Percentiles rank a stretch among this genome's conserved stretches.
Evolutionary conservation across 345 rosid species (phyloP).

Genomic region (Cardamine resedifolia): DNA sequence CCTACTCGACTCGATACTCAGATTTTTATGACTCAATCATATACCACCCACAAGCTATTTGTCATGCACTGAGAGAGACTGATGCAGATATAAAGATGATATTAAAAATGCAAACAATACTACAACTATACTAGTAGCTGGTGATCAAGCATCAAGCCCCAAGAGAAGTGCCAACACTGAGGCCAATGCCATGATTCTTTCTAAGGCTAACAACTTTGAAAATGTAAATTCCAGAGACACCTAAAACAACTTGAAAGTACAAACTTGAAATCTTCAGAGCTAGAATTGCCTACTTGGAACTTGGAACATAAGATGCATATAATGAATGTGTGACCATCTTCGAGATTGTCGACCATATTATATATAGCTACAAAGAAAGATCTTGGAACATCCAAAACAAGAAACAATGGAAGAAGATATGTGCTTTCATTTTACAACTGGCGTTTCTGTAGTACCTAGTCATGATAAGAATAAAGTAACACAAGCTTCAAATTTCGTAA

Average conservation of each 20-base stretch:
- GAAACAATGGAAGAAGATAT: too few relatives aligned
- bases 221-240: background rate
- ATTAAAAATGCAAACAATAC: background rate
- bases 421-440: too few relatives aligned
- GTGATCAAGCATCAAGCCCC: conserved; percentile 1
- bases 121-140: background rate
- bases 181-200: conserved; percentile 1
- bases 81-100: background rate
- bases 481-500: background rate
- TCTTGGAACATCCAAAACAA: background rate
- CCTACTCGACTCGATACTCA: background rate
- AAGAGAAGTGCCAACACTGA: background rate
- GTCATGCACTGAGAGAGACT: background rate
- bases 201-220: background rate
- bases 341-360: background rate
- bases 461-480: background rate
- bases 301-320: background rate
- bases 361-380: background rate
- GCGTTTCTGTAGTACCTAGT: background rate
- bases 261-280: background rate
- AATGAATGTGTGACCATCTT: background rate
- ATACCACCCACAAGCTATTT: background rate
- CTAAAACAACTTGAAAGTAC: background rate
- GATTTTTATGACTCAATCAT: background rate
- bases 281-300: background rate